Base-by-base conservation (phyloP, 345 rosid species). In the Hypericum perforatum region DNA sequence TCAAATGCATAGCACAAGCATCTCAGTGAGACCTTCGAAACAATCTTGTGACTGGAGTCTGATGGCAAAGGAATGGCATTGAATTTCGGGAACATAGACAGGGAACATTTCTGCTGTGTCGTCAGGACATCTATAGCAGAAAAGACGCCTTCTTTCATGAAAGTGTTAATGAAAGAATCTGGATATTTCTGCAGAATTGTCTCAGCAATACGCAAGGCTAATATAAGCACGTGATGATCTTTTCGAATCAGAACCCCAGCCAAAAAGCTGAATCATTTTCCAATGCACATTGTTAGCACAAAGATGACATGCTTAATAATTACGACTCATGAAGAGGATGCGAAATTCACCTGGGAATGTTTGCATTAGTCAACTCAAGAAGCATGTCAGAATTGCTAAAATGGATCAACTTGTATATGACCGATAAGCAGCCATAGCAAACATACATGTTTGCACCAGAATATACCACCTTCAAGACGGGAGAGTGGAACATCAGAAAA, bases 1-100 rank as follows among this genome's bases (percentile, higher is more conserved):
- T 76, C 81, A 65, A 82, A 78, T 44, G 84, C 78, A 71, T 75
- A 80, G 71, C 98, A 91, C 70, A 91, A 75, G 80, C 98, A 91
- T 77, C 76, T 78, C 53, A 58, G 62, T 9, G 42, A 70, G 63
- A 72, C 89, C 75, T 53, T 78, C 8, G 76, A 65, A 11, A 63
- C 68, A 61, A 72, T 58, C 66, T 67, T 86, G 51, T 58, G 83
- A 58, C 70, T 65, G 9, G 70, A 45, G 68, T 80, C 78, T 51
- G 58, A 58, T 43, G 84, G 70, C 39, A 78, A 68, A 13, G 70
- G 85, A 43, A 70, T 57, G 60, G 71, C 71, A 63, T 63, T 59
- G 45, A 49, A 65, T 48, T 56, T 73, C 0, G 82, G 82, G 67
- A 73, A 71, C 67, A 69, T 69, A 12, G 49, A 39, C 41, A 61